Conservation (phyloP, 192 early-diverging fungal genomes). For the Coemansia brasiliensis region DNA sequence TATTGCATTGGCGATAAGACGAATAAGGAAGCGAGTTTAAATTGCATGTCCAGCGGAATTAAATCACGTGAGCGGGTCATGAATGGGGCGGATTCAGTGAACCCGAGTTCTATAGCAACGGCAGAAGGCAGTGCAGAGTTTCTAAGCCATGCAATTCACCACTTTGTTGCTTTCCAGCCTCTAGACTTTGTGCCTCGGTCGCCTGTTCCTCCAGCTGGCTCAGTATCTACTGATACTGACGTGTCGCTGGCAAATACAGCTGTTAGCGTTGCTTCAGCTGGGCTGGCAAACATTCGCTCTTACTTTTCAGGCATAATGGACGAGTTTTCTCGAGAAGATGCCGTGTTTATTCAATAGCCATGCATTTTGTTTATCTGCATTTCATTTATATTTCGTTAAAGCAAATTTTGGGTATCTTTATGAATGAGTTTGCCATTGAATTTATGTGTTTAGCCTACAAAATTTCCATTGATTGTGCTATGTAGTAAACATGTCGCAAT, state of each 20-base stretch:
- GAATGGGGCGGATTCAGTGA: no score
- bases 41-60: neutral
- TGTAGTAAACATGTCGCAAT: no score
- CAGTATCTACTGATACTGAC: neutral
- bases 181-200: constrained; percentile 29
- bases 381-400: constrained; percentile 1
- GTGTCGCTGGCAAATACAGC: neutral
- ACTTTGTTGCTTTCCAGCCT: constrained; percentile 47
- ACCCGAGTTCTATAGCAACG: neutral
- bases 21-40: neutral
- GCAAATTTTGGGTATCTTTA: no score
- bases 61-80: neutral
- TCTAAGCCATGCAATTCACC: constrained; percentile 31
- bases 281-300: constrained; percentile 20
- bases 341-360: constrained; percentile 33
- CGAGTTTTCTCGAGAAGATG: constrained; percentile 24
- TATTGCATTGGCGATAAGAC: no score
- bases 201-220: neutral
- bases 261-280: neutral
- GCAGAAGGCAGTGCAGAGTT: constrained; percentile 27
- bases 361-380: constrained; percentile 5
- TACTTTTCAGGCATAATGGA: constrained; percentile 22
- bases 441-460: no score
- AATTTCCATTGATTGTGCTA: no score
- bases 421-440: no score